A percentile compares a stretch with the other conserved stretches of the same genome.
phyloP scores from a whole-genome alignment of 1,139 yeast genomes.

The Geotrichum klebahnii region DNA sequence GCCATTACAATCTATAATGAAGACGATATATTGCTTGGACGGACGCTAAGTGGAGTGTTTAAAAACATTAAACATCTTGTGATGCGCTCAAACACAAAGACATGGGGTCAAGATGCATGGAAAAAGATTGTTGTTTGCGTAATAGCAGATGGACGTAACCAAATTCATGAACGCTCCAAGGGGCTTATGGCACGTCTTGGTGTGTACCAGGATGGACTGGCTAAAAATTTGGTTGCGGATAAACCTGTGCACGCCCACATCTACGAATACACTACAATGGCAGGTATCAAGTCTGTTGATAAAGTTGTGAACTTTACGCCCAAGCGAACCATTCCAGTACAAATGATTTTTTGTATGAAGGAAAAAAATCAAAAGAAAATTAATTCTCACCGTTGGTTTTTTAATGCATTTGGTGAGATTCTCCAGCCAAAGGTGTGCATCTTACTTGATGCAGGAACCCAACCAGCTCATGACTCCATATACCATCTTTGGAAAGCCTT shows the following conservation, averaged over 20 bases:
- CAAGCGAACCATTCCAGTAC: slow-evolving; percentile 64
- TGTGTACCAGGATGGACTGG: slow-evolving; percentile 76
- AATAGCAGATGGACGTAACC: slow-evolving; percentile 73
- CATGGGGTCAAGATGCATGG: slow-evolving; percentile 82
- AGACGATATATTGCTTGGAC: slow-evolving; percentile 64
- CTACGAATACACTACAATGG: slow-evolving; percentile 75
- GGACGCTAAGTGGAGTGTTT: slow-evolving; percentile 73
- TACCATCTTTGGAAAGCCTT: slow-evolving; percentile 73
- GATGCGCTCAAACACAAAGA: slow-evolving; percentile 50
- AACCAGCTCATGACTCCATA: slow-evolving; percentile 67
- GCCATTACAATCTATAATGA: slow-evolving; percentile 80
- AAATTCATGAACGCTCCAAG: slow-evolving; percentile 61
- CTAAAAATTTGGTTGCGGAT: slow-evolving; percentile 71
- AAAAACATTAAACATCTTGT: slow-evolving; percentile 64
- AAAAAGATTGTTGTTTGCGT: slow-evolving; percentile 69
- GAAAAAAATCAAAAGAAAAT: slow-evolving; percentile 72
- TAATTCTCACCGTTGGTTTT: slow-evolving; percentile 81
- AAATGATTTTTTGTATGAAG: slow-evolving; percentile 69
- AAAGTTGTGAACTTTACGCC: slow-evolving; percentile 52
- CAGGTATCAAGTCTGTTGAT: slow-evolving; percentile 63
- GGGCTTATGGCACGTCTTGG: slow-evolving; percentile 69
- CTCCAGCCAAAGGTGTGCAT: slow-evolving; percentile 67
- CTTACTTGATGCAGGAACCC: slow-evolving; percentile 75
- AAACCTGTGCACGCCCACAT: slow-evolving; percentile 66
- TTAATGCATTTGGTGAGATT: slow-evolving; percentile 72